These are phyloP conservation scores for Diutina neorugosa DNA, from an alignment of 1,139 yeast genomes.

Conservation along the genomic window DNA sequence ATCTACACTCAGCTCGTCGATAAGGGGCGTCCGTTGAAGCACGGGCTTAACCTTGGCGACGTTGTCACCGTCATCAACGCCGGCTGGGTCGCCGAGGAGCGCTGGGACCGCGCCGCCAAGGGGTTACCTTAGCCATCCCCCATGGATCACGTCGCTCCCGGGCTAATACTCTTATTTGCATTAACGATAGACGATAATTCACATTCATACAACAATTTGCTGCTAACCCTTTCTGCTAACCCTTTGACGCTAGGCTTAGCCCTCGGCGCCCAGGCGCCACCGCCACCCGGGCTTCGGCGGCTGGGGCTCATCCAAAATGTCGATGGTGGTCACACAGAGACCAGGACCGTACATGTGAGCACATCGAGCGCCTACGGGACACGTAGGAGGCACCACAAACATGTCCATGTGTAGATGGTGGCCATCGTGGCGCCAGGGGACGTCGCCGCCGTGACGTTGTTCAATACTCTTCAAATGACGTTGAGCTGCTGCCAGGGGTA, in stretches of 20 bases:
- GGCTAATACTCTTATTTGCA: background rate
- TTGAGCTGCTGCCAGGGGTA: background rate
- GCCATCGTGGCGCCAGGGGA: background rate
- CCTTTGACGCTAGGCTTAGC: too few relatives aligned
- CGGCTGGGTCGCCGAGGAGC: constrained; percentile 58
- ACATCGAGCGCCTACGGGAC: background rate
- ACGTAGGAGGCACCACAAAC: background rate
- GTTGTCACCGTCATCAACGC: constrained; percentile 47
- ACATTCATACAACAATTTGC: too few relatives aligned
- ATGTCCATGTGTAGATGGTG: background rate
- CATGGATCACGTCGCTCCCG: background rate
- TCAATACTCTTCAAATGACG: background rate
- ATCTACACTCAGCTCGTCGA: constrained; percentile 48
- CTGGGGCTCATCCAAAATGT: background rate
- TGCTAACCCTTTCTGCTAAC: too few relatives aligned
- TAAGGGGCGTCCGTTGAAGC: constrained; percentile 43
- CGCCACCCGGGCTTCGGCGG: background rate
- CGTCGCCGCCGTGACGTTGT: background rate
- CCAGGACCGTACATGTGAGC: background rate
- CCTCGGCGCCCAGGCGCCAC: background rate
- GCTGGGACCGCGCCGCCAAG: constrained; percentile 48
- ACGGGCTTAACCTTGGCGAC: constrained; percentile 49
- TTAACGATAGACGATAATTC: background rate
- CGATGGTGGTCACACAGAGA: background rate
- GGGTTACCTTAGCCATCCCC: constrained; percentile 21